These are phyloP conservation scores for Phytopythium chamaehyphon DNA, from an alignment of 352 stramenopile genomes.

Conservation along the genomic window DNA sequence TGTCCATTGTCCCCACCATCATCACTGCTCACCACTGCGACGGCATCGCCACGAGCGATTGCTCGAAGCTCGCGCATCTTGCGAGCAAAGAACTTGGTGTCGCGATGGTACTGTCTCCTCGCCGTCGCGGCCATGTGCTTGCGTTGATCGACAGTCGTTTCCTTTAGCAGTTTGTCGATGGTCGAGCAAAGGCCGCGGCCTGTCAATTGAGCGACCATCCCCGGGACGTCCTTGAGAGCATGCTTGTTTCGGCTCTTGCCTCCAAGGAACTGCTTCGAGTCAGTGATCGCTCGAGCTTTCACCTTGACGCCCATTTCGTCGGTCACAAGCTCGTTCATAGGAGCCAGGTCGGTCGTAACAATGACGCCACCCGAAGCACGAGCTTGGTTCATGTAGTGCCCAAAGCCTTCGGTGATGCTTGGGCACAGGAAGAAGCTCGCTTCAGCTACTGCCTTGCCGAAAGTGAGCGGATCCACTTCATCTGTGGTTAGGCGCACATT, in stretches of 20 bases:
- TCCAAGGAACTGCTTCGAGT: slow-evolving; percentile 42
- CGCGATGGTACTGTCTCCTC: slow-evolving; percentile 42
- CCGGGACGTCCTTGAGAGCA: slow-evolving; percentile 22
- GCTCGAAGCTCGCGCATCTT: slow-evolving; percentile 35
- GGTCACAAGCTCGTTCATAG: slow-evolving; percentile 58
- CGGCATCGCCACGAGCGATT: slow-evolving; percentile 4
- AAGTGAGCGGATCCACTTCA: slow-evolving; percentile 24
- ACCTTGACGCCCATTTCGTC: slow-evolving; percentile 34
- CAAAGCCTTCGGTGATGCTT: slow-evolving; percentile 60
- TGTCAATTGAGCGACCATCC: slow-evolving; percentile 35
- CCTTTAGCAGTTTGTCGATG: slow-evolving; percentile 33
- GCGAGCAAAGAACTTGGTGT: slow-evolving; percentile 52
- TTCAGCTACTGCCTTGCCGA: slow-evolving; percentile 38
- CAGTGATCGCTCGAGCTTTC: slow-evolving; percentile 2
- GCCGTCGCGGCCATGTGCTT: slow-evolving; percentile 26
- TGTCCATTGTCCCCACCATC: neutral
- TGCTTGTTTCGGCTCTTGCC: slow-evolving; percentile 24
- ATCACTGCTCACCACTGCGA: neutral
- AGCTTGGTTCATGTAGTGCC: slow-evolving; percentile 70
- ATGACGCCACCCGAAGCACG: slow-evolving; percentile 45
- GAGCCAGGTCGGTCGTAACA: slow-evolving; percentile 41
- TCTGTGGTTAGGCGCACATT: slow-evolving; percentile 13
- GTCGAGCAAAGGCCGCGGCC: slow-evolving; percentile 31
- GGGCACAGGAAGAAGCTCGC: slow-evolving; percentile 51
- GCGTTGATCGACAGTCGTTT: slow-evolving; percentile 24